phyloP scores from a whole-genome alignment of 305 asterid genomes.

The Rubia balearica region DNA sequence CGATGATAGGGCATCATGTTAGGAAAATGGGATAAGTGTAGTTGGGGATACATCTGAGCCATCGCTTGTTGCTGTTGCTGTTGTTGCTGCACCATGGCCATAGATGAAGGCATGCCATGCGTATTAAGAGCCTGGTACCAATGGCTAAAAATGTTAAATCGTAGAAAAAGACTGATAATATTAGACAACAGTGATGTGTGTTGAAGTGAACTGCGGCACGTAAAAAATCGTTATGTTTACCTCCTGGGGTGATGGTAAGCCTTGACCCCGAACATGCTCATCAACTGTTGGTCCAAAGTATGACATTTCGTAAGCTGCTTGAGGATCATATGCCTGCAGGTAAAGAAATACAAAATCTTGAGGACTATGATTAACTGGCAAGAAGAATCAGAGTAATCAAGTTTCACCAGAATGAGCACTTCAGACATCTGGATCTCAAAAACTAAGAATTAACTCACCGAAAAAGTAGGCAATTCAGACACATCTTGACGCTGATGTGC shows the following conservation, averaged over 20 bases:
- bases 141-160: not conserved
- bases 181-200: not conserved
- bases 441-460: slow-evolving; percentile 41
- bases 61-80: slow-evolving; percentile 70
- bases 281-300: slow-evolving; percentile 64
- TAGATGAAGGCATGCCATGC: slow-evolving; percentile 48
- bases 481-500: slow-evolving; percentile 61
- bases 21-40: slow-evolving; percentile 70
- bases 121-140: slow-evolving; percentile 45
- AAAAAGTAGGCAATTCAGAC: slow-evolving; percentile 64
- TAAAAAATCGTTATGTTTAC: slow-evolving; percentile 28
- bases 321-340: slow-evolving; percentile 65
- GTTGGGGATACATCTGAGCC: slow-evolving; percentile 93
- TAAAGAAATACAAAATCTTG: not conserved
- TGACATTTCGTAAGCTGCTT: slow-evolving; percentile 60
- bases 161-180: not conserved
- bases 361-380: not conserved
- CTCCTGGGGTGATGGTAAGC: slow-evolving; percentile 70
- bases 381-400: not conserved
- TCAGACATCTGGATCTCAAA: not conserved
- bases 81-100: slow-evolving; percentile 66
- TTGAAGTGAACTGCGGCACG: not conserved
- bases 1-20: slow-evolving; percentile 86
- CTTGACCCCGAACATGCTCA: slow-evolving; percentile 56
- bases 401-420: not conserved